These are phyloP conservation scores for Anaeramoeba flamelloides DNA, from an alignment of 78 protist species.

Conservation along the genomic window DNA sequence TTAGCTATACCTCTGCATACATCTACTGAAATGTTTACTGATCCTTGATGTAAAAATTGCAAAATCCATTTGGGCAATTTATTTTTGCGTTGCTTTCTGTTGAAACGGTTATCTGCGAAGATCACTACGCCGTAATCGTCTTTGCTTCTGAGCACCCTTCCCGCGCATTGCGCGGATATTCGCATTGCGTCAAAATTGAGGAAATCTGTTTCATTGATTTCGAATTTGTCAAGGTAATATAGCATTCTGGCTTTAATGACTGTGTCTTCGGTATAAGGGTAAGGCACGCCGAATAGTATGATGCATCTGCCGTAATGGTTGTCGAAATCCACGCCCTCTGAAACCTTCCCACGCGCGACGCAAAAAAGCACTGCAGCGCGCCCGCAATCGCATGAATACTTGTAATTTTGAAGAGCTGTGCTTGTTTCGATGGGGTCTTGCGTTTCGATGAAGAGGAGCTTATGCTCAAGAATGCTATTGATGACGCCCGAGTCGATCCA, in stretches of 20 bases:
- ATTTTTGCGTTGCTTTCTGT: not conserved
- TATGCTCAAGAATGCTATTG: not conserved
- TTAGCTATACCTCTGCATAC: not conserved
- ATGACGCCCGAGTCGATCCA: not conserved
- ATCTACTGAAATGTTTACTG: not conserved
- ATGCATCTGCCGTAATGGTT: not conserved
- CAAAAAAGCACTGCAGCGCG: not conserved
- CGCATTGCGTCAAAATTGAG: constrained; percentile 1
- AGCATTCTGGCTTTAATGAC: not conserved
- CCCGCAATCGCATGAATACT: not conserved
- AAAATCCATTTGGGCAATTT: not conserved
- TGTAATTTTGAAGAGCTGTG: not conserved
- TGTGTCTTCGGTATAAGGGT: not conserved
- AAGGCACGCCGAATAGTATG: not conserved
- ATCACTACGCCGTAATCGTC: not conserved
- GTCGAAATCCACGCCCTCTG: not conserved
- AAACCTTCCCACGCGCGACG: not conserved
- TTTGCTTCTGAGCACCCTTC: not conserved
- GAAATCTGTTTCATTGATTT: not conserved
- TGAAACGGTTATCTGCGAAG: not conserved
- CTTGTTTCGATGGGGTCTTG: not conserved
- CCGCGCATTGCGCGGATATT: not conserved
- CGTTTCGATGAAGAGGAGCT: not conserved
- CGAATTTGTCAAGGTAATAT: not conserved
- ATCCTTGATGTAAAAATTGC: not conserved